These are phyloP conservation scores for Datisca glomerata DNA, from an alignment of 306 rosid species.

Conservation along the genomic window DNA sequence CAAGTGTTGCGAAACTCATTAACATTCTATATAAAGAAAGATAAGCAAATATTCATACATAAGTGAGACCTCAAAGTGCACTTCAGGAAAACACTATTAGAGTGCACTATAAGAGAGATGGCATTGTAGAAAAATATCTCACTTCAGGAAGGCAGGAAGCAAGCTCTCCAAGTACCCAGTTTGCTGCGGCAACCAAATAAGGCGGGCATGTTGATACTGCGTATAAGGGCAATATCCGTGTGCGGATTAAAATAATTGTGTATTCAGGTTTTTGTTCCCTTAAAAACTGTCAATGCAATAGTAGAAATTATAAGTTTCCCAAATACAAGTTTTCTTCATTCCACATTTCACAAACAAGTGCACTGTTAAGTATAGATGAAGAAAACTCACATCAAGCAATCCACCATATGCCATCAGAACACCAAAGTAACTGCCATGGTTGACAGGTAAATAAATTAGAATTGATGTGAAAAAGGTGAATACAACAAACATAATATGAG, in stretches of 20 bases:
- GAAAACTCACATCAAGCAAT: conserved; percentile 73
- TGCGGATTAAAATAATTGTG: conserved; percentile 33
- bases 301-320: too few species aligned
- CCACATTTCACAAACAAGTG: conserved; percentile 14
- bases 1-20: conserved; percentile 4
- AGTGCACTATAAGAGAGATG: conserved; percentile 15
- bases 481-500: background rate
- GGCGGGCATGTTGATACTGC: conserved; percentile 30
- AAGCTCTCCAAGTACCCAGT: conserved; percentile 92
- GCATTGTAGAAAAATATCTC: conserved; percentile 22
- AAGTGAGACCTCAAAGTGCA: too few species aligned
- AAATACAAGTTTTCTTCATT: too few species aligned
- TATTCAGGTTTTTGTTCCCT: conserved; percentile 65
- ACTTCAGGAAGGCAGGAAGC: conserved; percentile 81
- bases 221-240: conserved; percentile 66
- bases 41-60: too few species aligned
- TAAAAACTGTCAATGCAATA: conserved; percentile 55
- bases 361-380: too few species aligned
- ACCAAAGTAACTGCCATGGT: conserved; percentile 64
- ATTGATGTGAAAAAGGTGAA: background rate
- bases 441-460: conserved; percentile 4
- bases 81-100: too few species aligned
- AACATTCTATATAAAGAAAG: too few species aligned
- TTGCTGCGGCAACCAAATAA: conserved; percentile 68
- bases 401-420: conserved; percentile 81